These are phyloP conservation scores for Dioscorea dumetorum DNA, from an alignment of 106 monocot genomes.

Conservation along the genomic window DNA sequence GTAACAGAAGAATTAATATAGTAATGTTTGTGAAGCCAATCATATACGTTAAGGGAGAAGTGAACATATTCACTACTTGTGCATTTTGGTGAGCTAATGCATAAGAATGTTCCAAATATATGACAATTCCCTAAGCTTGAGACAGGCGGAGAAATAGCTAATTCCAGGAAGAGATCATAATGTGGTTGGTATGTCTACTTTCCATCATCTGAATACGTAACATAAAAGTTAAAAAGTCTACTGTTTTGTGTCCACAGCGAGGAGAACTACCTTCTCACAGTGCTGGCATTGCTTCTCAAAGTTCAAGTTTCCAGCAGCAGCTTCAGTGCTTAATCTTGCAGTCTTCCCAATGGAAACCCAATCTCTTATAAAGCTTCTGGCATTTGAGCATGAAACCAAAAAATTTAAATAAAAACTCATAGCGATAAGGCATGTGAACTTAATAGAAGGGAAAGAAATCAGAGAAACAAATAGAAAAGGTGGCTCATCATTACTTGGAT, in stretches of 20 bases:
- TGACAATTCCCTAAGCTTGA: too few relatives aligned
- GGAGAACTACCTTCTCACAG: constrained; percentile 64
- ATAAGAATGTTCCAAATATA: too few relatives aligned
- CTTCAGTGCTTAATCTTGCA: constrained; percentile 82
- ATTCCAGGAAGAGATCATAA: too few relatives aligned
- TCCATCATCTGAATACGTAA: too few relatives aligned
- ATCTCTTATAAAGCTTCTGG: constrained; percentile 67
- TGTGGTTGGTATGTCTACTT: too few relatives aligned
- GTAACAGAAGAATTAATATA: too few relatives aligned
- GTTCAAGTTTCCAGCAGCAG: constrained; percentile 67
- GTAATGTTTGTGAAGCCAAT: too few relatives aligned
- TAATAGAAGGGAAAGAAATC: not conserved
- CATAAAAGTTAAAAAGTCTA: not conserved
- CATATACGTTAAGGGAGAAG: too few relatives aligned
- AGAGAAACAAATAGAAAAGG: not conserved
- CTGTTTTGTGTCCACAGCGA: not conserved
- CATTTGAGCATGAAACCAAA: not conserved
- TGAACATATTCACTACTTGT: too few relatives aligned
- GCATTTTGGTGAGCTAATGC: too few relatives aligned
- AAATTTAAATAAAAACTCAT: not conserved
- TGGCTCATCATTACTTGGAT: constrained; percentile 33
- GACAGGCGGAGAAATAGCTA: too few relatives aligned
- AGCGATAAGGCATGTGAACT: not conserved
- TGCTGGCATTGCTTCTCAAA: constrained; percentile 83
- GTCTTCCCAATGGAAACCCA: constrained; percentile 88